Base-by-base conservation (phyloP, 495 filamentous ascomycete genomes). In the Xanthoparmelia taractica region DNA sequence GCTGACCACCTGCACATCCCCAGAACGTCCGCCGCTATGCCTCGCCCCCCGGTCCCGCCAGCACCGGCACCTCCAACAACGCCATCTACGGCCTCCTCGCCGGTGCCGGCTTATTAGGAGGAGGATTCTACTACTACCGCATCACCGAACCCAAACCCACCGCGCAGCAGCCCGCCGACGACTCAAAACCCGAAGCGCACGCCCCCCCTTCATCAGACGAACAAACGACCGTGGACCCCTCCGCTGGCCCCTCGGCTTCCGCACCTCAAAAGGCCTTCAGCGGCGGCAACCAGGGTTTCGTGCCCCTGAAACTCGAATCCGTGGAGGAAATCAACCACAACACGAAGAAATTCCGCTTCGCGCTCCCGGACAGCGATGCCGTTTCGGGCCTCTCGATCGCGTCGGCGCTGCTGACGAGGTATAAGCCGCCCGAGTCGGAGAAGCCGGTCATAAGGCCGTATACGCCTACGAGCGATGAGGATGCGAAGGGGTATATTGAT, bases 401-500 rank as follows among this genome's bases (percentile, higher is more conserved):
- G 57, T 96, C 89, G 74, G 90, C 91, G 55, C 73, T 98, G 57
- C 76, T 98, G 66, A 90, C 92, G 63, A 94, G 92, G 75, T 96
- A 85, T 80, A 87, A 95, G 73, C 84, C 87, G 17, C 81, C 79
- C 18, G 86, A 84, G 61, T 84, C 81, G 69, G 85, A 90, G 70
- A 97, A 98, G 74, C 83, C 87, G 52, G 84, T 89, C 12, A 81
- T 98, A 57, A 80, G 94, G 47, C 94, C 94, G 8, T 98, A 98
- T 78, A 98, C 94, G 13, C 94, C 94, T 31, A 81, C 86, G 66
- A 94, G 83, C 71, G 91, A 95, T 72, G 90, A 95, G 76, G 84
- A 89, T 87, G 31, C 63, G 29, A 82, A 82, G 68, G 94, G 94
- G 58, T 86, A 86, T 77, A 75, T 98, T 37, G 94, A 97, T 67